phyloP scores from a whole-genome alignment of 257 asterid species.

The Scutellaria baicalensis region DNA sequence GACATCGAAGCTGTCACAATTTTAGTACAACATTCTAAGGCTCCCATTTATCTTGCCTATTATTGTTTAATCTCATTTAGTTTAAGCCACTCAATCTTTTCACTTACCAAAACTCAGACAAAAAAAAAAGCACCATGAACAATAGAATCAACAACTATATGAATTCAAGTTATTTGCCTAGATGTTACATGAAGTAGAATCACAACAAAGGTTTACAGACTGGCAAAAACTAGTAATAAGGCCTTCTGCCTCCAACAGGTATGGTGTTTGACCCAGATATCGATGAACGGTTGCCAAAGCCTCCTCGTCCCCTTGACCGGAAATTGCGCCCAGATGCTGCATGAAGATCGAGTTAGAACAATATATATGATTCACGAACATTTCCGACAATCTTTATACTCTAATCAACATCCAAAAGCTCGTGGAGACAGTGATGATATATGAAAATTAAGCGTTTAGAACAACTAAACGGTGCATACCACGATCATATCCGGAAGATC shows the following conservation, averaged over 20 bases:
- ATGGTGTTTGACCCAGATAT: slow-evolving; percentile 54
- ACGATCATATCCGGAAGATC: slow-evolving; percentile 37
- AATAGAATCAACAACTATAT: too few species aligned
- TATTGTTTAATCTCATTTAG: too few species aligned
- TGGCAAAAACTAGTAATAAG: slow-evolving; percentile 30
- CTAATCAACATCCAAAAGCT: background rate
- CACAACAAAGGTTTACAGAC: background rate
- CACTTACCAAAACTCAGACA: too few species aligned
- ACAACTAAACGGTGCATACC: slow-evolving; percentile 31
- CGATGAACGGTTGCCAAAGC: slow-evolving; percentile 54
- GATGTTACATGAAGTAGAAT: background rate
- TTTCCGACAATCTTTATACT: background rate
- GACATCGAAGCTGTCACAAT: too few species aligned
- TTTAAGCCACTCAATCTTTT: too few species aligned
- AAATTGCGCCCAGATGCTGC: slow-evolving; percentile 61
- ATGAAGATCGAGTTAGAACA: background rate
- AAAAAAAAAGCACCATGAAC: too few species aligned
- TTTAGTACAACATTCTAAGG: too few species aligned
- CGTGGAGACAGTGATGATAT: background rate
- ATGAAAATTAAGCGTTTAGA: background rate
- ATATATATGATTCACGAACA: background rate
- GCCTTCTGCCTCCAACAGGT: slow-evolving; percentile 62
- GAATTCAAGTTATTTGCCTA: background rate
- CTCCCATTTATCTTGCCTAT: too few species aligned
- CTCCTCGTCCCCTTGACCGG: slow-evolving; percentile 75